Base-by-base conservation (phyloP, 495 filamentous ascomycete species). In the Tuber brumale region DNA sequence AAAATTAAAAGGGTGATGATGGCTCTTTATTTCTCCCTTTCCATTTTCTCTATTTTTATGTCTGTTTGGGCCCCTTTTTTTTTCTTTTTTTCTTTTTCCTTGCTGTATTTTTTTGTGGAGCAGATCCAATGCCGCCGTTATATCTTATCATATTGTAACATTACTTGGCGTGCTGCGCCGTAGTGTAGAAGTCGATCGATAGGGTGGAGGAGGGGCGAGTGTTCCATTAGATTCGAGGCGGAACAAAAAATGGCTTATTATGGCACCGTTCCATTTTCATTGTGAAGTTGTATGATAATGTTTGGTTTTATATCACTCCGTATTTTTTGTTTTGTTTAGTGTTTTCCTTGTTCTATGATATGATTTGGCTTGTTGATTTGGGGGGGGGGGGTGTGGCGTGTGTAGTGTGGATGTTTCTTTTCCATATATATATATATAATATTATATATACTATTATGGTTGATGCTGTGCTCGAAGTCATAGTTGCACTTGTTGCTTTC, bases 351-450 rank as follows among this genome's bases (percentile, higher is more conserved):
- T 31, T 48, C 44, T 75, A 69, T 46, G 61, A 27, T 69, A 70
- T 39, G 42, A 37, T 43, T 37, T 6, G 23, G 31, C 72, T 35
- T 72, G 37, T 39, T 14, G 21, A 46, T 51, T 45, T 21, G 43
- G 71, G 71, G 10, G 37, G 46, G 19, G 35, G 70, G 71, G 18
- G 41, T 35, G 71, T 77, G 70, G 72, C 75, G 71, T 72, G 76
- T 18, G 10, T 18, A 19, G 44, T 75, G 74, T 61, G 45, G 66
- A 42, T 70, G 74, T 70, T 69, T 70, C 35, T 76, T 76, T 72
- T 57, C 2, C 37, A 39, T 12, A 0, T 27, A 12, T 44, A 70
- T 23, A 72, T 45, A 66, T 45, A 19, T 46, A 45, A 10, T 2
- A 18, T 45, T 14, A 16, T 16, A 14, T 39, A 18, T 5, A 46